phyloP scores from a whole-genome alignment of 1,284 basidiomycete genomes.

The Ganoderma lingzhi region DNA sequence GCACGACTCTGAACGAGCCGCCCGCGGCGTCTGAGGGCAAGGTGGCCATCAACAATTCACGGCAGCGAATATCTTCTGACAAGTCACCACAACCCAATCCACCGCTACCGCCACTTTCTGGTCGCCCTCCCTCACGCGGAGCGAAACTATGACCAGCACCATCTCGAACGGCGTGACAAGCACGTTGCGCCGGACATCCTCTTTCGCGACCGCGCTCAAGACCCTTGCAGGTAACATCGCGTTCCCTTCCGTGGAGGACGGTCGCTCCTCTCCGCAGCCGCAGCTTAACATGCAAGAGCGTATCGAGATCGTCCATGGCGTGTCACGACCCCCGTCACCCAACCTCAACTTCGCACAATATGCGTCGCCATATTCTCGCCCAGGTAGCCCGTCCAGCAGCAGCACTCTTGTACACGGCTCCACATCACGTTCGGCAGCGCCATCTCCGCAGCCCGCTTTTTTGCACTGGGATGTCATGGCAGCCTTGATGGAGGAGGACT shows the following conservation, averaged over 20 bases:
- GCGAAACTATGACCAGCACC: slow-evolving; percentile 68
- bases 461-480: slow-evolving; percentile 80
- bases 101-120: slow-evolving; percentile 48
- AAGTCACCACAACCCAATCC: slow-evolving; percentile 52
- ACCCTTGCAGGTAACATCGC: slow-evolving; percentile 76
- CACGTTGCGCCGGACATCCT: slow-evolving; percentile 82
- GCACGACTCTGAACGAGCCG: slow-evolving; percentile 64
- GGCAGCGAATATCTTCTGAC: slow-evolving; percentile 62
- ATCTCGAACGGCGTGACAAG: slow-evolving; percentile 66
- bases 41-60: slow-evolving; percentile 37
- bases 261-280: slow-evolving; percentile 50
- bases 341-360: slow-evolving; percentile 81
- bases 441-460: slow-evolving; percentile 55
- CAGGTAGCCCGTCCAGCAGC: slow-evolving; percentile 49
- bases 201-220: slow-evolving; percentile 86
- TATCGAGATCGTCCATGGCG: slow-evolving; percentile 47
- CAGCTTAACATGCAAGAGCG: slow-evolving; percentile 27
- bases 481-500: slow-evolving; percentile 89
- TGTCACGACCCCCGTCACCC: slow-evolving; percentile 78
- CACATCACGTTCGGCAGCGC: slow-evolving; percentile 18
- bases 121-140: slow-evolving; percentile 60
- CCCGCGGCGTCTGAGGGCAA: slow-evolving; percentile 47
- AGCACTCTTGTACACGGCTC: slow-evolving; percentile 35
- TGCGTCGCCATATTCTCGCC: slow-evolving; percentile 73
- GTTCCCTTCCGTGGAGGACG: slow-evolving; percentile 69